Evolutionary conservation across 2,329 filamentous ascomycete genomes (phyloP).

Genomic region (Pseudogymnoascus sp.): DNA sequence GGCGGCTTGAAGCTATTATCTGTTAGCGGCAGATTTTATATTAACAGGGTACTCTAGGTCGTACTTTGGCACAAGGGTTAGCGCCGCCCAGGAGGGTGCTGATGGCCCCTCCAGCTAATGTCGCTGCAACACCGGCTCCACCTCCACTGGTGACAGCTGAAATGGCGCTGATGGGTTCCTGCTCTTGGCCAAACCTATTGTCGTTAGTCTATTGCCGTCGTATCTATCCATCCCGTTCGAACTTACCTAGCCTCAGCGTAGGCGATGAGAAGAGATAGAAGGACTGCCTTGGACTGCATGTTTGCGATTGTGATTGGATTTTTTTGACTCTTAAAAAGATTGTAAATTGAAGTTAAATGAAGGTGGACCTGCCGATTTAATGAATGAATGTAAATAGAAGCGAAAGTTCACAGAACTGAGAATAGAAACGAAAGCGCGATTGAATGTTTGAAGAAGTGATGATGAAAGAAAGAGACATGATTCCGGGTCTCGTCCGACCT

Average conservation of each 20-base stretch:
- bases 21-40: constrained; percentile 13
- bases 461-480: constrained; percentile 12
- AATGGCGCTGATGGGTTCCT: constrained; percentile 48
- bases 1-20: constrained; percentile 47
- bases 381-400: constrained; percentile 20
- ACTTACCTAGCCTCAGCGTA: constrained; percentile 25
- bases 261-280: constrained; percentile 20
- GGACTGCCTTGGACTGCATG: constrained; percentile 22
- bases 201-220: constrained; percentile 7
- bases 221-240: neutral
- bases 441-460: constrained; percentile 13
- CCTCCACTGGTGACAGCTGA: constrained; percentile 46
- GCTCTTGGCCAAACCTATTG: constrained; percentile 53
- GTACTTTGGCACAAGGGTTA: constrained; percentile 56
- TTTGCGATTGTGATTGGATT: constrained; percentile 8
- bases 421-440: constrained; percentile 19
- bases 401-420: constrained; percentile 27
- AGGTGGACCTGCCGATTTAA: constrained; percentile 18
- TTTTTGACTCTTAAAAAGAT: constrained; percentile 6
- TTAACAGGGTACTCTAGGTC: constrained; percentile 9
- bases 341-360: constrained; percentile 8
- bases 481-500: constrained; percentile 3
- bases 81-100: constrained; percentile 55
- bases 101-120: constrained; percentile 54
- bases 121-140: constrained; percentile 50